Conservation (phyloP, 306 rosid species). For the Herpetospermum pedunculosum region DNA sequence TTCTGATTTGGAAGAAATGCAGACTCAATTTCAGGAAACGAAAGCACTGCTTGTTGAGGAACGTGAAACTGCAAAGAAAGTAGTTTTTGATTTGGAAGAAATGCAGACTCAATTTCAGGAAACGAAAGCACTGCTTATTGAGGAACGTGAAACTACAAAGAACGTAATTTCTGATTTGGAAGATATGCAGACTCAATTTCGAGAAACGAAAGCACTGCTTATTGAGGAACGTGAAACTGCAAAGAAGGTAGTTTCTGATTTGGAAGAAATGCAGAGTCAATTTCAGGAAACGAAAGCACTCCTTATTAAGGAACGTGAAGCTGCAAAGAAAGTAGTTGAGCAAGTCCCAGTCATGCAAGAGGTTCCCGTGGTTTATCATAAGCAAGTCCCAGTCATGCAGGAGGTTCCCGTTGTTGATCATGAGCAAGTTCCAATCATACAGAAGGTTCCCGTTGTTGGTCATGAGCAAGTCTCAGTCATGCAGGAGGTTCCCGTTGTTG, state of each 20-base stretch:
- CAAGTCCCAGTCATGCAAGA: no score
- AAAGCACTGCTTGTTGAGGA: conserved; percentile 39
- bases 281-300: no score
- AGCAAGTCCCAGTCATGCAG: no score
- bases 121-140: conserved; percentile 28
- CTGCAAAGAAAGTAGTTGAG: not conserved
- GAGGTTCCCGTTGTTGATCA: no score
- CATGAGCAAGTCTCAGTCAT: conserved; percentile 14
- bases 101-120: conserved; percentile 40
- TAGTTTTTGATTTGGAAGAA: conserved; percentile 41
- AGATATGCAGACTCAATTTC: conserved; percentile 40
- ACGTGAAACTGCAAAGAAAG: conserved; percentile 32
- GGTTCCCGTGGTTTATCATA: no score
- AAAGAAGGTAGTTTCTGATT: conserved; percentile 11
- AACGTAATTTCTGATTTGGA: conserved; percentile 33
- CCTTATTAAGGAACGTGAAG: no score
- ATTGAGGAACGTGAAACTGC: conserved; percentile 46
- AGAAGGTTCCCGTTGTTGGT: no score
- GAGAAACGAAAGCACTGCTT: conserved; percentile 34
- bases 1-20: conserved; percentile 46
- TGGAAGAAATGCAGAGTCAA: no score
- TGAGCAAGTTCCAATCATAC: no score
- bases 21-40: conserved; percentile 41
- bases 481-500: not conserved
- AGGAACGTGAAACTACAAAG: conserved; percentile 45